Conservation (phyloP, 2,329 filamentous ascomycete genomes). For the Penicillium janthinellum region DNA sequence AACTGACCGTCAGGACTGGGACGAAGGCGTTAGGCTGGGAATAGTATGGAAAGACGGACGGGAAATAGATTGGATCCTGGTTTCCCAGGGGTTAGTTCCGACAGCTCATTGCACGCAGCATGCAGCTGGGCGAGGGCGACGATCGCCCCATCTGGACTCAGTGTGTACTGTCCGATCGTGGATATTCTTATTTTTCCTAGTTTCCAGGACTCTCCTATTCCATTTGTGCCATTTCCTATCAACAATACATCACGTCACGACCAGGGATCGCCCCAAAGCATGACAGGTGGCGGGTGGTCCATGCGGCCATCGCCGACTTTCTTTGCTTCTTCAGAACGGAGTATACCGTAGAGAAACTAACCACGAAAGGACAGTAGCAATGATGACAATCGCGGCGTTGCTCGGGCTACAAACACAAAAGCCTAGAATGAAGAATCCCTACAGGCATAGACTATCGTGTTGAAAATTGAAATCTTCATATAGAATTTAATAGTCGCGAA, state of each 20-base stretch:
- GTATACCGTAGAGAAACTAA: too few species aligned
- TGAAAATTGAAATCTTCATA: neutral
- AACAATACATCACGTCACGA: conserved; percentile 16
- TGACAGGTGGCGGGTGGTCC: conserved; percentile 31
- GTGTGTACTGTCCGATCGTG: neutral
- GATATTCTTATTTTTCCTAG: neutral
- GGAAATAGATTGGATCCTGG: conserved; percentile 23
- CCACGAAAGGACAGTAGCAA: neutral
- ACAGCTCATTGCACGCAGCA: conserved; percentile 21
- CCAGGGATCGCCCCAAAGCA: conserved; percentile 20
- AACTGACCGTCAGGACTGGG: conserved; percentile 1
- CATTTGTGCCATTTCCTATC: neutral
- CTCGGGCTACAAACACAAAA: conserved; percentile 6
- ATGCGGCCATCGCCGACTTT: conserved; percentile 8
- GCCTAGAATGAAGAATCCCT: neutral
- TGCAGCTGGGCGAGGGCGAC: conserved; percentile 19
- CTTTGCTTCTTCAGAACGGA: neutral
- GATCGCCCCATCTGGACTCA: conserved; percentile 8
- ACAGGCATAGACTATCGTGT: neutral
- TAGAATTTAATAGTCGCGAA: neutral
- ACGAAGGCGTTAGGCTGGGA: conserved; percentile 16
- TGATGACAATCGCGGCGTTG: neutral
- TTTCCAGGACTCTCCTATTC: neutral
- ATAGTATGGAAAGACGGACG: conserved; percentile 18
- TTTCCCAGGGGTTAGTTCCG: conserved; percentile 13